A percentile compares a stretch with the other conserved stretches of the same genome.
These are phyloP conservation scores for Lichtheimia ornata DNA, from an alignment of 371 early-diverging fungal genomes.

Conservation along the genomic window DNA sequence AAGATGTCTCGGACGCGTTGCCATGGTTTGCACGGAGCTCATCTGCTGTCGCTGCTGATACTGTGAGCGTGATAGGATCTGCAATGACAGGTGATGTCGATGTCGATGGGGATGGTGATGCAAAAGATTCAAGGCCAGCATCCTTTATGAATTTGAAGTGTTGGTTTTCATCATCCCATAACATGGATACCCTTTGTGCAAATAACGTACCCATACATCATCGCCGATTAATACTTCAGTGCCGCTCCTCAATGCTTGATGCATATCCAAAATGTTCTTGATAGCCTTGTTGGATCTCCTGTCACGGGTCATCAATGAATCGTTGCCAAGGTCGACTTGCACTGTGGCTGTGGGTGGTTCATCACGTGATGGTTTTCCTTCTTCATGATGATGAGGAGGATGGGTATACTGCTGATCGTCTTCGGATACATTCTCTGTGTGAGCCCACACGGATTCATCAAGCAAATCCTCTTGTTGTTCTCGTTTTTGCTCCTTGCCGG, in stretches of 20 bases:
- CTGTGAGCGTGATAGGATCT: constrained; percentile 11
- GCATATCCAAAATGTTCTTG: constrained; percentile 44
- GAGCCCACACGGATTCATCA: constrained; percentile 34
- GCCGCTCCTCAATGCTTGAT: constrained; percentile 53
- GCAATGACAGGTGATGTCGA: constrained; percentile 8
- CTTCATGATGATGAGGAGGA: not conserved
- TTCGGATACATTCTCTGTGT: constrained; percentile 10
- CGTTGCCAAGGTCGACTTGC: no score
- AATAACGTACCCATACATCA: constrained; percentile 48
- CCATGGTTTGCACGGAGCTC: not conserved
- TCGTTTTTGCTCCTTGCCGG: constrained; percentile 15
- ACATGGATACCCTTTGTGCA: not conserved
- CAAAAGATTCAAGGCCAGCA: constrained; percentile 26
- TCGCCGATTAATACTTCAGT: constrained; percentile 53
- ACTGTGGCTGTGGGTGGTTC: not conserved
- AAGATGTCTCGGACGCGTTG: no score
- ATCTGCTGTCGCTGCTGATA: not conserved
- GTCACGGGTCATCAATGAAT: no score
- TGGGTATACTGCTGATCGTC: not conserved
- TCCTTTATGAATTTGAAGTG: constrained; percentile 18
- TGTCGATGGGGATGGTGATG: constrained; percentile 17
- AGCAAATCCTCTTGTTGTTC: constrained; percentile 25
- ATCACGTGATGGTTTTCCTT: not conserved
- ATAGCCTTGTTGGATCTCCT: constrained; percentile 17
- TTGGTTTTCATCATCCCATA: no score